These are phyloP conservation scores for Leishmania tarentolae DNA, from an alignment of 208 protist genomes.

Conservation along the genomic window DNA sequence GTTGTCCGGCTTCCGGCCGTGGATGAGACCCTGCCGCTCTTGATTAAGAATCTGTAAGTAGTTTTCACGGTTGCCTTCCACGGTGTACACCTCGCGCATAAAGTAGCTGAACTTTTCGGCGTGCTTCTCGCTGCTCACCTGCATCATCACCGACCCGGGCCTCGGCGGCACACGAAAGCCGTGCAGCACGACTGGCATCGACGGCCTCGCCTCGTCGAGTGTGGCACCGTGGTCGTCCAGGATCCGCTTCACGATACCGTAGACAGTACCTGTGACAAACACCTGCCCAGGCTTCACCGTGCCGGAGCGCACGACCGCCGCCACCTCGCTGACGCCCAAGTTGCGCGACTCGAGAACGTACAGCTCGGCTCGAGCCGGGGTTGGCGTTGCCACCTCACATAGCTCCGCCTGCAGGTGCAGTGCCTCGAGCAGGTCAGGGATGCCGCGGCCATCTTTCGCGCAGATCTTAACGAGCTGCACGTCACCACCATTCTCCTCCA, in stretches of 20 bases:
- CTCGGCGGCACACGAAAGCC: conserved; percentile 84
- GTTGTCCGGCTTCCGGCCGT: conserved; percentile 87
- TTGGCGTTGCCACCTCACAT: conserved; percentile 81
- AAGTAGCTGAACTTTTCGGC: conserved; percentile 87
- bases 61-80: conserved; percentile 76
- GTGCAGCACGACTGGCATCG: conserved; percentile 75
- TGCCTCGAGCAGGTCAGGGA: conserved; percentile 90
- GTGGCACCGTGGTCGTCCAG: conserved; percentile 65
- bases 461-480: conserved; percentile 92
- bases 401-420: conserved; percentile 90
- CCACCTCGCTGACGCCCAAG: conserved; percentile 46
- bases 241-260: conserved; percentile 70
- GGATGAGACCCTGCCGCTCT: conserved; percentile 72
- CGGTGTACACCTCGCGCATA: conserved; percentile 86
- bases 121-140: conserved; percentile 86
- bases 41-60: conserved; percentile 85
- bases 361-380: conserved; percentile 78
- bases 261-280: conserved; percentile 77
- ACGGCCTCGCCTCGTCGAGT: conserved; percentile 67
- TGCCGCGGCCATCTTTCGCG: conserved; percentile 80
- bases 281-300: conserved; percentile 67
- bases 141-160: conserved; percentile 80
- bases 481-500: conserved; percentile 96
- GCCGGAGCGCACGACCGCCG: conserved; percentile 86
- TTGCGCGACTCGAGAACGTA: conserved; percentile 92